Evolutionary conservation across 2,329 filamentous ascomycete genomes (phyloP).

Genomic region (Plectosphaerella sp.): DNA sequence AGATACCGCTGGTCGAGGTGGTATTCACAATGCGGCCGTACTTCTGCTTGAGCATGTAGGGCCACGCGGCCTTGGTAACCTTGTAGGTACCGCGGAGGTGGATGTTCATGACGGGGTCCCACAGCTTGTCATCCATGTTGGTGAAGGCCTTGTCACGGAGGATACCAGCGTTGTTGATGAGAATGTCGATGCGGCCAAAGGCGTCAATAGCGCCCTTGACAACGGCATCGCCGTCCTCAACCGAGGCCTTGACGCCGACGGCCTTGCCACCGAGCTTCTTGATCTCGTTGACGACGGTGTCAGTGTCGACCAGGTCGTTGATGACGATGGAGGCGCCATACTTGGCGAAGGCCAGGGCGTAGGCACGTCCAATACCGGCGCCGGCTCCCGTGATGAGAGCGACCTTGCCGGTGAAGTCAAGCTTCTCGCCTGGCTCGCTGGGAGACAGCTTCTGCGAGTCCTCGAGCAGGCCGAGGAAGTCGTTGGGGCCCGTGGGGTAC

Average conservation of each 20-base stretch:
- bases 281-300: constrained; percentile 88
- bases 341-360: constrained; percentile 83
- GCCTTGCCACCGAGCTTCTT: constrained; percentile 85
- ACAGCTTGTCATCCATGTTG: constrained; percentile 95
- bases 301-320: constrained; percentile 92
- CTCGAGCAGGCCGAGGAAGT: constrained; percentile 84
- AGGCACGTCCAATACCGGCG: constrained; percentile 86
- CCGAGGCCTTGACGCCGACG: constrained; percentile 87
- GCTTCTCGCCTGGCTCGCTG: constrained; percentile 66
- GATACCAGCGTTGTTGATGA: constrained; percentile 98
- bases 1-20: constrained; percentile 93
- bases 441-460: constrained; percentile 73
- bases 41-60: constrained; percentile 96
- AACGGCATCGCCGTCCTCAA: constrained; percentile 85
- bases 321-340: constrained; percentile 82
- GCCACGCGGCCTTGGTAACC: constrained; percentile 95
- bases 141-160: constrained; percentile 95
- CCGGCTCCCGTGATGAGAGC: constrained; percentile 85
- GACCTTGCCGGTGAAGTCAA: constrained; percentile 81
- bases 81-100: constrained; percentile 95
- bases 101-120: constrained; percentile 88
- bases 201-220: constrained; percentile 91
- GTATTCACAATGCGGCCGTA: constrained; percentile 97
- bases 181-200: constrained; percentile 88
- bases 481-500: constrained; percentile 78